A percentile compares a stretch with the other conserved stretches of the same genome.
Conservation (phyloP, 139 green algal species). For the Chlamydomonas sp. region DNA sequence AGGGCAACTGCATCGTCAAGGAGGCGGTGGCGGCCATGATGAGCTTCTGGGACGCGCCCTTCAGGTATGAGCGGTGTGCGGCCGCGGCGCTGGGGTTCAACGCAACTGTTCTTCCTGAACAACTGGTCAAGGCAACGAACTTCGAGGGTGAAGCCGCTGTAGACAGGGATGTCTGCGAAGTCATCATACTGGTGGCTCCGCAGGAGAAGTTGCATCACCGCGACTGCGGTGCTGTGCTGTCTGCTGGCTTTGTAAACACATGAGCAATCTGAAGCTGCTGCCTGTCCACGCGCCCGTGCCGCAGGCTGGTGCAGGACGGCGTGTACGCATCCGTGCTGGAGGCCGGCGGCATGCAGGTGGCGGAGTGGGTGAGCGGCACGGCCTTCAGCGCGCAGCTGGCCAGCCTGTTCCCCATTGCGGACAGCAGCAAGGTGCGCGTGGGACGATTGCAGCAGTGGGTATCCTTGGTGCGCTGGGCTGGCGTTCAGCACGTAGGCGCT, state of each 20-base stretch:
- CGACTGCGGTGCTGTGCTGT: not conserved
- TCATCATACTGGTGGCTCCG: too few relatives aligned
- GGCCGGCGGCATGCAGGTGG: slow-evolving; percentile 54
- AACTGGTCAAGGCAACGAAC: too few relatives aligned
- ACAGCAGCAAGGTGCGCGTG: slow-evolving; percentile 31
- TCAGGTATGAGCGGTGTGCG: slow-evolving; percentile 46
- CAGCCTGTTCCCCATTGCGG: slow-evolving; percentile 70
- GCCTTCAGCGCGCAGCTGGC: slow-evolving; percentile 71
- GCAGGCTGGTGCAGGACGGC: slow-evolving; percentile 61
- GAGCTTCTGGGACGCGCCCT: slow-evolving; percentile 76
- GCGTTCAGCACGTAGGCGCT: too few relatives aligned
- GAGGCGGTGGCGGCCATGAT: slow-evolving; percentile 82
- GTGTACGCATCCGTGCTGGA: slow-evolving; percentile 71
- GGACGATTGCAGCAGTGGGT: not conserved
- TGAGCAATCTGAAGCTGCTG: not conserved
- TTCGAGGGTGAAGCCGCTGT: too few relatives aligned
- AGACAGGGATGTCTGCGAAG: too few relatives aligned
- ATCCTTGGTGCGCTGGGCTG: too few relatives aligned
- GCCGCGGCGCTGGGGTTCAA: too few relatives aligned
- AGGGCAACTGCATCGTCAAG: slow-evolving; percentile 91
- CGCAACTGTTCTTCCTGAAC: too few relatives aligned
- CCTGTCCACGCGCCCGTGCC: not conserved
- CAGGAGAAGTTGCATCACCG: too few relatives aligned
- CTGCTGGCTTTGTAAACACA: not conserved
- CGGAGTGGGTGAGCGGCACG: slow-evolving; percentile 66